Conservation (phyloP, 2,329 filamentous ascomycete species). For the Aspergillus sp. region DNA sequence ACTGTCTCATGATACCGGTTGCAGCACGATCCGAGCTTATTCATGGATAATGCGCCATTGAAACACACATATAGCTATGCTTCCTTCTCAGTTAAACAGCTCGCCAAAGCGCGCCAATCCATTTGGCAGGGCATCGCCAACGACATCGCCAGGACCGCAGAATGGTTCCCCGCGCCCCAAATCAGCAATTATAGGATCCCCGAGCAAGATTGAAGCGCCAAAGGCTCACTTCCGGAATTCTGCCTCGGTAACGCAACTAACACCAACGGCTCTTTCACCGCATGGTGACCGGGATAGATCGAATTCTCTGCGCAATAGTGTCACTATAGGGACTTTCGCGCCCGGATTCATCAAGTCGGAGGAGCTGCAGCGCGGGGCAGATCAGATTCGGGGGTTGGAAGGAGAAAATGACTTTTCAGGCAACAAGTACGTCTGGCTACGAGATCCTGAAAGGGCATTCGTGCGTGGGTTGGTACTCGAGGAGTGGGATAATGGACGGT, state of each 20-base stretch:
- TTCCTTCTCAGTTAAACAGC: conserved; percentile 51
- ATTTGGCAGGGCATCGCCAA: conserved; percentile 54
- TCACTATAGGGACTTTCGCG: conserved; percentile 75
- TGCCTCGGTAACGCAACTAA: conserved; percentile 57
- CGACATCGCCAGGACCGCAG: conserved; percentile 51
- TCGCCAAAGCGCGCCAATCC: conserved; percentile 72
- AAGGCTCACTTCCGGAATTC: conserved; percentile 54
- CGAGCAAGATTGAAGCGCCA: conserved; percentile 35
- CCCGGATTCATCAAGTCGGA: conserved; percentile 92
- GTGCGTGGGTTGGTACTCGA: conserved; percentile 87
- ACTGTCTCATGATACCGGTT: conserved; percentile 2
- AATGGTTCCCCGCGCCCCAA: conserved; percentile 52
- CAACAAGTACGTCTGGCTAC: conserved; percentile 96
- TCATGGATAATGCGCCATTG: conserved; percentile 23
- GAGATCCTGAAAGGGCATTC: conserved; percentile 78
- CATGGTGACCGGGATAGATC: conserved; percentile 40
- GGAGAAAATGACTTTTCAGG: conserved; percentile 98
- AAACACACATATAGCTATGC: conserved; percentile 35
- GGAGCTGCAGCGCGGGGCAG: conserved; percentile 54
- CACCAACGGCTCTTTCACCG: conserved; percentile 37
- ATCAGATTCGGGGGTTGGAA: conserved; percentile 64
- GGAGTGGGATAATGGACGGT: conserved; percentile 58
- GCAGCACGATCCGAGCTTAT: conserved; percentile 11
- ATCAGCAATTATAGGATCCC: conserved; percentile 63
- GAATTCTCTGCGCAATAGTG: conserved; percentile 58